Evolutionary conservation across 2,329 filamentous ascomycete species (phyloP), one percentile per base, ranked within the genome.

Genomic region (Cadophora malorum): DNA sequence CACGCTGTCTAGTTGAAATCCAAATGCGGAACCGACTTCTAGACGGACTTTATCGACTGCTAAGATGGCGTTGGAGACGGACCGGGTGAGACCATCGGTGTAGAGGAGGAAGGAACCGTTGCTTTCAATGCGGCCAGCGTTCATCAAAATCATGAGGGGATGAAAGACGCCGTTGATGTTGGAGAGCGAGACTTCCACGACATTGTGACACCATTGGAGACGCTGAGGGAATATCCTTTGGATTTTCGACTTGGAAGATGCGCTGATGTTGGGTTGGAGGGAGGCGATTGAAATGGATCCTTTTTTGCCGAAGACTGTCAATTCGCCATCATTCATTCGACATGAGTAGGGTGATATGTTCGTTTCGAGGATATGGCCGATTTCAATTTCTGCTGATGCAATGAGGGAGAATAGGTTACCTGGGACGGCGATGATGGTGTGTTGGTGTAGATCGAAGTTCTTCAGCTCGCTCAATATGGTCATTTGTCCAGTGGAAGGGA

Each of bases 101-200:
- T 68, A 68, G 25, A 70, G 38, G 8, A 68, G 45, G 41, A 69
- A 71, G 4, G 65, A 49, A 5, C 66, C 62, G 4, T 67, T 65
- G 31, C 53, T 66, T 25, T 71, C 69, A 41, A 71, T 69, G 7
- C 69, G 64, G 4, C 69, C 67, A 25, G 69, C 69, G 64, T 69
- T 71, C 69, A 71, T 69, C 6, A 71, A 19, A 58, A 69, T 71
- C 69, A 71, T 71, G 14, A 71, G 50, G 10, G 69, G 69, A 58
- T 71, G 69, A 35, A 71, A 71, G n/a, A 69, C 69, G 8, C 69
- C 69, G n/a, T 71, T 71, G 31, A 71, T 67, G 28, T 71, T 71
- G 5, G 62, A 65, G 19, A 71, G 58, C 25, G 47, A 71, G 53
- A 69, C 69, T 25, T 71, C 67, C 4, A 71, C 23, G 21, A 71